These are phyloP conservation scores for Hemileia vastatrix DNA, from an alignment of 1,284 basidiomycete species.

Conservation along the genomic window DNA sequence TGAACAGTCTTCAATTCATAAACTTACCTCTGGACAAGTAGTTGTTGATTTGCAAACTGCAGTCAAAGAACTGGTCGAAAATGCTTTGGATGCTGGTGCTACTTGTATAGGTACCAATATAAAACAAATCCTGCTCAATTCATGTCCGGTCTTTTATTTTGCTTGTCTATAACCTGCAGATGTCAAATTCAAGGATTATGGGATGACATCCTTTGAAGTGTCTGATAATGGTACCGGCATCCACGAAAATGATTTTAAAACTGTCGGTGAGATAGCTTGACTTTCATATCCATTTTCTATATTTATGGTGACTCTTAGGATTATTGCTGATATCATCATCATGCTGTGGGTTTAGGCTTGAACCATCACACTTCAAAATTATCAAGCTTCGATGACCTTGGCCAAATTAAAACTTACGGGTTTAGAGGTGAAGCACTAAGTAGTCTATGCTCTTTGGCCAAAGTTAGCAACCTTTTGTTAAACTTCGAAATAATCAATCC, in stretches of 20 bases:
- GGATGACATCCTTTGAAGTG: conserved; percentile 76
- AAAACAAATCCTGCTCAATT: too few relatives aligned
- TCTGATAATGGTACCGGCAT: conserved; percentile 89
- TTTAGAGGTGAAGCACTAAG: conserved; percentile 94
- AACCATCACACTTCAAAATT: conserved; percentile 95
- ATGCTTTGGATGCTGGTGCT: conserved; percentile 84
- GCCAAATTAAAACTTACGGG: conserved; percentile 72
- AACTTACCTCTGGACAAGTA: conserved; percentile 86
- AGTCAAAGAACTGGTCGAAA: conserved; percentile 94
- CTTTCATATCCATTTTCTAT: conserved; percentile 13
- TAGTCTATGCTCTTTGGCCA: conserved; percentile 76
- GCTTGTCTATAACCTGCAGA: conserved; percentile 51
- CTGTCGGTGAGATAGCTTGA: conserved; percentile 55
- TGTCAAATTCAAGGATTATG: conserved; percentile 80
- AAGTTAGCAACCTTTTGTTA: conserved; percentile 42
- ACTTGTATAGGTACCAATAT: conserved; percentile 73
- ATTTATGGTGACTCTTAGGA: not conserved
- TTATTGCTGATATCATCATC: not conserved
- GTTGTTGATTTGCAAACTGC: conserved; percentile 83
- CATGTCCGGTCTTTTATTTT: conserved; percentile 14
- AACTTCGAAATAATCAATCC: not conserved
- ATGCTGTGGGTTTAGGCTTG: conserved; percentile 51
- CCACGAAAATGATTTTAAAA: conserved; percentile 61
- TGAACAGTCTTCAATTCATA: conserved; percentile 65
- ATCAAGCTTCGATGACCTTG: conserved; percentile 63